Conservation (phyloP, 768 basidiomycete species). For the Agaricus subrufescens region DNA sequence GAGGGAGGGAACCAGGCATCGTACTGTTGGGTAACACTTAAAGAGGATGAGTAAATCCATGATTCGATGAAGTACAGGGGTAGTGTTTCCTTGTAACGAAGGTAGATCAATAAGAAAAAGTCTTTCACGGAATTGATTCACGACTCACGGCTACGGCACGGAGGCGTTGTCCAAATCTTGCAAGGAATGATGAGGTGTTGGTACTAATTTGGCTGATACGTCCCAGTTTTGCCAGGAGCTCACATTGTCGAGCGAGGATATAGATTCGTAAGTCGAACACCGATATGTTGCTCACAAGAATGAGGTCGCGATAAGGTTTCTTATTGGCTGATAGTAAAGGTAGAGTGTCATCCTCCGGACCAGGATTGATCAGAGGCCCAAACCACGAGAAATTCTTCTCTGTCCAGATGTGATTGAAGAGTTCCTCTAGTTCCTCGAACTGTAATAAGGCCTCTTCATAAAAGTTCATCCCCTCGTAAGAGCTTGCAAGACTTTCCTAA, state of each 20-base stretch:
- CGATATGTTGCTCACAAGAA: slow-evolving; percentile 85
- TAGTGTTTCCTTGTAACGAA: slow-evolving; percentile 37
- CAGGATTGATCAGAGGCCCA: slow-evolving; percentile 72
- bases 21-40: slow-evolving; percentile 78
- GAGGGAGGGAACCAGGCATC: slow-evolving; percentile 58
- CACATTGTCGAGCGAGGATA: slow-evolving; percentile 82
- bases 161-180: slow-evolving; percentile 69
- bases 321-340: slow-evolving; percentile 73
- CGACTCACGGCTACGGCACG: slow-evolving; percentile 69
- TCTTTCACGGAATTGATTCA: slow-evolving; percentile 18
- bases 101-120: slow-evolving; percentile 3
- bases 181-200: slow-evolving; percentile 72
- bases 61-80: slow-evolving; percentile 80
- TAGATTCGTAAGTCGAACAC: slow-evolving; percentile 93
- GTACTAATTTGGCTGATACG: slow-evolving; percentile 65
- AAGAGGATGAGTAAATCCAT: slow-evolving; percentile 89
- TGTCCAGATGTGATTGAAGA: slow-evolving; percentile 68
- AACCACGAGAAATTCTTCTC: slow-evolving; percentile 93
- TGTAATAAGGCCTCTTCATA: slow-evolving; percentile 85
- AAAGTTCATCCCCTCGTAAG: slow-evolving; percentile 87
- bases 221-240: slow-evolving; percentile 65
- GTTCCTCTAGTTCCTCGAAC: slow-evolving; percentile 87
- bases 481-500: slow-evolving; percentile 90
- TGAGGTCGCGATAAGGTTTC: slow-evolving; percentile 87
- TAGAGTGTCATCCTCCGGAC: slow-evolving; percentile 68